Evolutionary conservation across 73 alveolate genomes (phyloP), one percentile per base, ranked within the genome.

Genomic region (Paramecium octaurelia): DNA sequence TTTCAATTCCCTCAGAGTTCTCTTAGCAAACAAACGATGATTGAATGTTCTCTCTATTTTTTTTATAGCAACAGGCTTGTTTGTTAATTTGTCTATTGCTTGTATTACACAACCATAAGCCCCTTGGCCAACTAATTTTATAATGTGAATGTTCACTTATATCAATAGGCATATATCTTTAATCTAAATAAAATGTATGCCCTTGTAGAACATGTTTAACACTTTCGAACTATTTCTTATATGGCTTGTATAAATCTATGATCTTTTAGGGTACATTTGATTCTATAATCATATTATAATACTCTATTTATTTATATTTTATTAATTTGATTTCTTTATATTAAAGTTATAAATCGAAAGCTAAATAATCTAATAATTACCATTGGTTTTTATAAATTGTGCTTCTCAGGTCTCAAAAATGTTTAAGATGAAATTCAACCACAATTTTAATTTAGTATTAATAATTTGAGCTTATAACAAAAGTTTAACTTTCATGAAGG

Each of bases 51-150:
- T 92, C 44, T 95, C 98, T 50, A 95, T 94, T 46, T 95, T 95
- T 86, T 95, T 95, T 12, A 95, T 94, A 23, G 97, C 98, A 16
- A 95, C 98, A 58, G 70, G 54, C 36, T 58, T 21, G 59, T 40
- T 68, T 34, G 95, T 90, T 20, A 71, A 73, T 24, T 38, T 24
- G 68, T 95, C 98, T 18, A 86, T 93, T 2, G 98, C 98, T 44
- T 95, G 92, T 31, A 95, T 95, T 7, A 95, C 98, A 75, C 94
- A 75, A 21, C 98, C 98, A 87, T 95, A 95, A 0, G 98, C 98
- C 1, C 98, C 98, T 35, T 92, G 85, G 16, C 98, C 98, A 60
- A 95, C 91, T 80, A 3, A 44, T 44, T 21, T 54, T 54, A 54
- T 54, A 18, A n/a, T 14, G 21, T 18, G 18, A 18, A 18, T 18